Conservation (phyloP, 257 asterid species). For the Plectranthus barbatus region DNA sequence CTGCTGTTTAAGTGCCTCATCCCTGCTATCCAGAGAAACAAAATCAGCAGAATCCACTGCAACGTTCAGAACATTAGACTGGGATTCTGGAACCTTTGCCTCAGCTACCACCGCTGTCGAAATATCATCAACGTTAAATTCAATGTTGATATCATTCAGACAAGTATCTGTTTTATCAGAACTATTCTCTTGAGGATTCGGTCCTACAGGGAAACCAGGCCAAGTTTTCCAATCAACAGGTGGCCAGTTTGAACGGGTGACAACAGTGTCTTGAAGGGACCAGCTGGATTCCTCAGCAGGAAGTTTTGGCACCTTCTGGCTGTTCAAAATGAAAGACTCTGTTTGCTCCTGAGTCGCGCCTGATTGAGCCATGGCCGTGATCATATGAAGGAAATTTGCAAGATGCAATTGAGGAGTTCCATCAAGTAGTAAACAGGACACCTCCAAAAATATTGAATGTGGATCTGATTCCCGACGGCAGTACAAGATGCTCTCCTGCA, state of each 20-base stretch:
- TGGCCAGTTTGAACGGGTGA: constrained; percentile 54
- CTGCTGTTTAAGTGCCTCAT: constrained; percentile 30
- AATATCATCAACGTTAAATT: constrained; percentile 12
- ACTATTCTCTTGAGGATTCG: constrained; percentile 2
- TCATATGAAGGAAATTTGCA: constrained; percentile 93
- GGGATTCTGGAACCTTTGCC: constrained; percentile 21
- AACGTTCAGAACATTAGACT: constrained; percentile 10
- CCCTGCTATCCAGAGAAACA: constrained; percentile 24
- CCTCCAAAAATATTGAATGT: constrained; percentile 66
- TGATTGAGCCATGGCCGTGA: constrained; percentile 70
- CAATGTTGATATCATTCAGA: constrained; percentile 22
- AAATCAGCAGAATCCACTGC: constrained; percentile 24
- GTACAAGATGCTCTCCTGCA: constrained; percentile 62
- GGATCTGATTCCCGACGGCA: constrained; percentile 55
- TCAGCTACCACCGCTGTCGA: constrained; percentile 8
- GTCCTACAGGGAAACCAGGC: constrained; percentile 51
- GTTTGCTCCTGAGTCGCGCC: constrained; percentile 79
- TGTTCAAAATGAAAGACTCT: constrained; percentile 63
- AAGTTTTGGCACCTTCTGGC: constrained; percentile 76
- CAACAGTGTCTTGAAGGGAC: constrained; percentile 46
- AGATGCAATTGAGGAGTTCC: constrained; percentile 63
- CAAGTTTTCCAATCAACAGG: constrained; percentile 69
- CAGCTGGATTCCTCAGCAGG: constrained; percentile 57
- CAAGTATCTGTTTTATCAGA: constrained; percentile 5
- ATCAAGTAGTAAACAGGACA: constrained; percentile 51